Base-by-base conservation (phyloP, 1,284 basidiomycete genomes). In the Chalciporus piperatoides region DNA sequence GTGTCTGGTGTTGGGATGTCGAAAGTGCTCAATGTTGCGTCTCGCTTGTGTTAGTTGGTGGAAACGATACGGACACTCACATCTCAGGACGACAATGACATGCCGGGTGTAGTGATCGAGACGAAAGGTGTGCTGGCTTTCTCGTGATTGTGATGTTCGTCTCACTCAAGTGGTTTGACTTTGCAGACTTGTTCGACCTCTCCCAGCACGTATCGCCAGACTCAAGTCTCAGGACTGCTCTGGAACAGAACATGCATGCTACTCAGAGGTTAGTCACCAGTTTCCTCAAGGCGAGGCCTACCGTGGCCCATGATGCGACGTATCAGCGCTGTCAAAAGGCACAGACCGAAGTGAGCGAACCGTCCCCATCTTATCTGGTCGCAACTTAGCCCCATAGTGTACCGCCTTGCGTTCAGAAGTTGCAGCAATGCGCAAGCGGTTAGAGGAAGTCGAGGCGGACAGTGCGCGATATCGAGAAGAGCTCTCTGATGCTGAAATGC, bases 11-110 rank as follows among this genome's bases (percentile, higher is more conserved):
- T 35, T 32, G 46, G 48, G 55, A 35, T 23, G 10, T 14, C 42
- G 15, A 6, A 24, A 23, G 41, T 48, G 28, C 49, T 48, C 15
- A 32, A 33, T 12, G 2, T 41, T 43, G 42, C 25, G 2, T 21
- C 14, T 33, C 32, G 32, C 4, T 17, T 51, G 33, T 52, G 52
- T 48, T 55, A 90, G 88, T 70, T 90, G 45, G 72, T 89, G 38
- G 80, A 82, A 49, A 80, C 85, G 30, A 82, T 90, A 59, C 79
- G 80, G 41, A 71, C 81, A 21, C 68, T 89, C 41, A 79, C 81
- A 2, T 75, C 73, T 44, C 70, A 80, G 30, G 80, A 85, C 51
- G 74, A 80, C 53, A 59, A 85, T 52, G 74, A 80, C 53, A 59
- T 80, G 27, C 70, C 77, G 46, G 59, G 71, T 48, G 62, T 72